Percentiles rank a stretch among this genome's conserved stretches.
Conservation (phyloP, 2,329 filamentous ascomycete species). For the Ramichloridium luteum region DNA sequence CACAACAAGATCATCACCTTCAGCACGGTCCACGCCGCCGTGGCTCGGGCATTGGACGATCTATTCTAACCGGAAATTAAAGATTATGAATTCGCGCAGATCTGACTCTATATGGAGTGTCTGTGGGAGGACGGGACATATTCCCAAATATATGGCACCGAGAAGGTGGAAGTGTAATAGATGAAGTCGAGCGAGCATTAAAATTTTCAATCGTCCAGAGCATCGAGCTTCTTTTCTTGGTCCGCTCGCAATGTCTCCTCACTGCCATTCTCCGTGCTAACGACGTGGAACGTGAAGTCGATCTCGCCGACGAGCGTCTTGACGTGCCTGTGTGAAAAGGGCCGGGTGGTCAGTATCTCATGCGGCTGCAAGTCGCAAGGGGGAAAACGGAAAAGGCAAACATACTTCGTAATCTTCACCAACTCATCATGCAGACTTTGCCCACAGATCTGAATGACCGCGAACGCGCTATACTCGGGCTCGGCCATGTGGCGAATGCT, state of each 20-base stretch:
- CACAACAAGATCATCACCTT: constrained; percentile 60
- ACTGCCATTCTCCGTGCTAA: constrained; percentile 22
- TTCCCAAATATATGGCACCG: too few species aligned
- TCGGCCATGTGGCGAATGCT: constrained; percentile 46
- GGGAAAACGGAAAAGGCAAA: constrained; percentile 34
- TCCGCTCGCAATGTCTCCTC: constrained; percentile 25
- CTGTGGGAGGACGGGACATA: too few species aligned
- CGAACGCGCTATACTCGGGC: constrained; percentile 61
- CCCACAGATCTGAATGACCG: constrained; percentile 59
- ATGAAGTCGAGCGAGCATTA: too few species aligned
- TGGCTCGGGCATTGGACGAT: constrained; percentile 51
- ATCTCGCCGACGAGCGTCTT: constrained; percentile 56
- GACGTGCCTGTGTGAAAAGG: constrained; percentile 30
- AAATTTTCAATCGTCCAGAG: background rate
- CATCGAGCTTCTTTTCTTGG: constrained; percentile 23
- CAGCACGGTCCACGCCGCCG: constrained; percentile 50
- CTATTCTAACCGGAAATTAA: constrained; percentile 9
- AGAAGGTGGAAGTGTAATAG: too few species aligned
- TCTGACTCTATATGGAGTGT: too few species aligned
- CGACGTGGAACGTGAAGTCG: constrained; percentile 54
- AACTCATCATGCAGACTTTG: constrained; percentile 57
- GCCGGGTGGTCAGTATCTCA: constrained; percentile 1
- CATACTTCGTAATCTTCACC: constrained; percentile 41
- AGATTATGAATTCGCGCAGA: too few species aligned
- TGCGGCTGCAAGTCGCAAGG: constrained; percentile 32